Percentiles rank a stretch among this genome's conserved stretches.
Evolutionary conservation across 2,329 filamentous ascomycete genomes (phyloP).

Genomic region (Calonectria pauciramosa): DNA sequence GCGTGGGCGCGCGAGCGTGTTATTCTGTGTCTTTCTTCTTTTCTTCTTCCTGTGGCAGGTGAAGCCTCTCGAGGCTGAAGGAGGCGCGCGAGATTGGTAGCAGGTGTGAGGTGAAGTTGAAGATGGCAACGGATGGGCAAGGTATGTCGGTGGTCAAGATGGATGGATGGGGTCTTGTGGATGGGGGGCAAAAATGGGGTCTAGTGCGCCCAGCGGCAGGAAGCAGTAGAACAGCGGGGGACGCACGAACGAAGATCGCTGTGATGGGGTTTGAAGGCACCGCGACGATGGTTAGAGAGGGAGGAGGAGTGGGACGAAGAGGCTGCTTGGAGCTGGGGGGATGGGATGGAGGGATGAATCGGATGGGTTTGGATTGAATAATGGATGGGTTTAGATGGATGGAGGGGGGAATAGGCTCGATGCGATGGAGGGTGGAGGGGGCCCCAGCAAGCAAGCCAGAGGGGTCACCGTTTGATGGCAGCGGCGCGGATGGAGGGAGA

Average conservation of each 20-base stretch:
- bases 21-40: not conserved
- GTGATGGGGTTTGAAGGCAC: constrained; percentile 20
- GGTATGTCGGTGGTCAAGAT: constrained; percentile 23
- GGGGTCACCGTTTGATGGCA: constrained; percentile 45
- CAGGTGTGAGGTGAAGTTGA: constrained; percentile 15
- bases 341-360: constrained; percentile 28
- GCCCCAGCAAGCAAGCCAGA: constrained; percentile 29
- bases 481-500: constrained; percentile 47
- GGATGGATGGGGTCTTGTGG: constrained; percentile 24
- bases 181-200: constrained; percentile 27
- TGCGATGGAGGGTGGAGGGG: constrained; percentile 39
- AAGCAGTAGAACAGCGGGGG: constrained; percentile 24
- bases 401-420: constrained; percentile 41
- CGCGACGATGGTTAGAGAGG: constrained; percentile 24
- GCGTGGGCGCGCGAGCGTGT: not conserved
- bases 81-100: constrained; percentile 13
- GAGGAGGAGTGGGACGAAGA: constrained; percentile 24
- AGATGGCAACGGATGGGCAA: constrained; percentile 17
- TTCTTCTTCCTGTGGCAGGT: not conserved
- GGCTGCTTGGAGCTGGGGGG: constrained; percentile 16
- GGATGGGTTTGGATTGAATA: constrained; percentile 30
- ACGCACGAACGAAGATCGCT: constrained; percentile 21
- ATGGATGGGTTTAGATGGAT: constrained; percentile 31
- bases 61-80: constrained; percentile 10
- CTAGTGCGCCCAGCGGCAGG: constrained; percentile 30